Conservation (phyloP, 805 yeast species). For the Sugiyamaella floridensis region DNA sequence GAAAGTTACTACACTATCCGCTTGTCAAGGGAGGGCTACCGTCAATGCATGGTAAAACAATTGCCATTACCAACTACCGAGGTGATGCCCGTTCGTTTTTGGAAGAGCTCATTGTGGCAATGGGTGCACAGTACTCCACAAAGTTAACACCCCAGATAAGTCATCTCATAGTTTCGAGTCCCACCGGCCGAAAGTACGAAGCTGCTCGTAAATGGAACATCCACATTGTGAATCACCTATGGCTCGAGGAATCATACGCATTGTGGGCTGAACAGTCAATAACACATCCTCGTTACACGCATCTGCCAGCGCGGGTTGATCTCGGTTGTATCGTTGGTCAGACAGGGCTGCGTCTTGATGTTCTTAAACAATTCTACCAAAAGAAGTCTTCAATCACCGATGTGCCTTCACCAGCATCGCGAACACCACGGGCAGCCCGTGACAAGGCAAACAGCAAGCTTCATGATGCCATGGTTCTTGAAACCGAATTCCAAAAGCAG, state of each 20-base stretch:
- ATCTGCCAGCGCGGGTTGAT: constrained; percentile 38
- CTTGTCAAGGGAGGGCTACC: constrained; percentile 45
- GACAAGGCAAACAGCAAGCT: constrained; percentile 58
- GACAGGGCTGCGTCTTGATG: constrained; percentile 39
- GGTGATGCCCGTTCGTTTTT: constrained; percentile 80
- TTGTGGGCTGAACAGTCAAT: constrained; percentile 51
- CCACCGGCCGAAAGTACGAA: constrained; percentile 65
- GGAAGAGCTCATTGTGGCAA: constrained; percentile 49
- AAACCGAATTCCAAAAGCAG: constrained; percentile 57
- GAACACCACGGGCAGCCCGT: constrained; percentile 43
- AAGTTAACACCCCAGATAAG: constrained; percentile 58
- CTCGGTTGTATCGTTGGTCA: constrained; percentile 48
- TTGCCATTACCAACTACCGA: constrained; percentile 71
- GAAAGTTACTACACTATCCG: constrained; percentile 65
- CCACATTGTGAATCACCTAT: constrained; percentile 64
- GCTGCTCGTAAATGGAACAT: constrained; percentile 69
- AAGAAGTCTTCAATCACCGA: constrained; percentile 5
- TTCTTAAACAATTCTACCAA: constrained; percentile 36
- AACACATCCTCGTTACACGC: constrained; percentile 40
- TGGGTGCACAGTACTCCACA: constrained; percentile 74
- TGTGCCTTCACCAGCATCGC: constrained; percentile 4
- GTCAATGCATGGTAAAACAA: constrained; percentile 46
- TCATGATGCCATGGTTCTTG: constrained; percentile 61
- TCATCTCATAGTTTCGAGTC: constrained; percentile 60
- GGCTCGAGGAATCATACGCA: constrained; percentile 79